Evolutionary conservation across 83 land plant species (phyloP), one percentile per base, ranked within the genome.

Genomic region (Larix sibirica): DNA sequence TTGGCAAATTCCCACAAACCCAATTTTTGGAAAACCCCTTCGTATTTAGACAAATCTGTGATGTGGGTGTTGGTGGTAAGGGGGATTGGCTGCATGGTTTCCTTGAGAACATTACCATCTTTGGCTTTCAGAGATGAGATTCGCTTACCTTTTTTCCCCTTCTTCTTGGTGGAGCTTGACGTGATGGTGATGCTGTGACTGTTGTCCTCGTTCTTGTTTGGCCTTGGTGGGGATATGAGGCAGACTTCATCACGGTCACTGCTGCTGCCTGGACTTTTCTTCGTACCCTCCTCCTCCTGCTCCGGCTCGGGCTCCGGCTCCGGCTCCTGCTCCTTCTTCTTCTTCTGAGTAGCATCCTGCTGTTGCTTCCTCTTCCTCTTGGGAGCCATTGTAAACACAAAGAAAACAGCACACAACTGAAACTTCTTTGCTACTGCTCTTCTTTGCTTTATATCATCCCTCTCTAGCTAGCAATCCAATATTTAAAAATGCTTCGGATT

Each of bases 1-100:
- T 84, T 81, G 14, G 86, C 93, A 77, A 93, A 93, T 21, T 91
- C 95, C 93, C 91, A 91, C 40, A 93, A 69, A 10, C 91, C 93
- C 0, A 93, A 59, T 17, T 82, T 77, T 66, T 78, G 85, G 80
- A 93, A 81, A 14, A 89, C 85, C 16, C 23, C 65, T 83, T 93
- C 95, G 69, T 89, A 87, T 24, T 42, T 26, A 24, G 83, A 36
- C 44, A 90, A 73, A 71, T 90, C 89, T 1, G 81, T 5, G 0
- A 88, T 70, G 60, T 38, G 69, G 31, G 80, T 75, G 16, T 12
- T 1, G 14, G 90, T 82, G 0, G 36, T 38, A 79, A 89, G 84
- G 36, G 85, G 88, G 2, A 89, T 86, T 17, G 90, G 88, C 7
- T 73, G 82, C 62, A 92, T 75, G 26, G 26, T 38, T 12, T n/a